phyloP scores from a whole-genome alignment of 2,329 filamentous ascomycete species.

The Aureobasidium melanogenum region DNA sequence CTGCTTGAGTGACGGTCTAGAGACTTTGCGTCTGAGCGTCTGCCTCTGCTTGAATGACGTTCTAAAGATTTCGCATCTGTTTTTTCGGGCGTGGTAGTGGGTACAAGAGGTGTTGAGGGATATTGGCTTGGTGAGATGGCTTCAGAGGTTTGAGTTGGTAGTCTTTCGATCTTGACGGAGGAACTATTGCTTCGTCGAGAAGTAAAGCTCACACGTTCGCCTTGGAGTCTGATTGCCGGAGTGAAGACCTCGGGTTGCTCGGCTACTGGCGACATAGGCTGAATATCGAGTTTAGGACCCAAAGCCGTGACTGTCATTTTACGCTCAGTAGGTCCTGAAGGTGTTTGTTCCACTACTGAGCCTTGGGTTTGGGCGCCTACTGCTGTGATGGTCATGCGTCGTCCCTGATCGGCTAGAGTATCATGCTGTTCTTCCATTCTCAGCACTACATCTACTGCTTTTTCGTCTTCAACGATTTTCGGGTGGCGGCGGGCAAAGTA shows the following conservation, averaged over 20 bases:
- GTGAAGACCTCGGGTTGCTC: neutral
- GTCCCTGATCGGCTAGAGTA: neutral
- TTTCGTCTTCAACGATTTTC: conserved; percentile 40
- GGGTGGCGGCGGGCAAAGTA: conserved; percentile 41
- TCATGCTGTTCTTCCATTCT: conserved; percentile 12
- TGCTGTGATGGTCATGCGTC: conserved; percentile 16
- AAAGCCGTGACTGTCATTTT: conserved; percentile 1
- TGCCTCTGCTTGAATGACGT: neutral
- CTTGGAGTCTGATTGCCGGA: neutral
- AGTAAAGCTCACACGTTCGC: neutral
- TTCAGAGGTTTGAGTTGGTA: neutral
- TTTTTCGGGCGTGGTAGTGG: neutral
- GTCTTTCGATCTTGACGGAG: neutral
- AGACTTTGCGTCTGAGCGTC: neutral
- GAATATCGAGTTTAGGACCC: neutral
- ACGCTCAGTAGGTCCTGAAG: neutral
- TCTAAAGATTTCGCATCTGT: neutral
- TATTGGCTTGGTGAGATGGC: neutral
- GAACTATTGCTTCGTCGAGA: neutral
- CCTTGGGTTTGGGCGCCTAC: conserved; percentile 11
- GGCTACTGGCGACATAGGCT: neutral
- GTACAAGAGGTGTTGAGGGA: neutral
- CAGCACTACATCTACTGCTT: conserved; percentile 22
- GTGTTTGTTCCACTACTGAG: neutral
- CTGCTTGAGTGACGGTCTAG: neutral